phyloP scores from a whole-genome alignment of 345 rosid species.

The Streptanthus diversifolius region DNA sequence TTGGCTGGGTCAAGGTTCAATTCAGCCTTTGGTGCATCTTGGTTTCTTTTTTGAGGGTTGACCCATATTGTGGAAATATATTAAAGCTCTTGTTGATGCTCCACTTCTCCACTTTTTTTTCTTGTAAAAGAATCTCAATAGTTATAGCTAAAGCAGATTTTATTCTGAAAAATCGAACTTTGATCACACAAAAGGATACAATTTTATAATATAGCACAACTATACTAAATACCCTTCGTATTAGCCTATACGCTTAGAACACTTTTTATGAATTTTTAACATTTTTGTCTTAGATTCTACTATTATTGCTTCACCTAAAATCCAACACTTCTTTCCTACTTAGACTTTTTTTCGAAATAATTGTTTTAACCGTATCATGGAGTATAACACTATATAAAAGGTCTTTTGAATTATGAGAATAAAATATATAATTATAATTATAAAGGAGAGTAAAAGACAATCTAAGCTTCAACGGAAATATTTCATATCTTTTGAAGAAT shows the following conservation, averaged over 20 bases:
- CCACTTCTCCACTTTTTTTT: conserved; percentile 32
- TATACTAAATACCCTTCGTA: background rate
- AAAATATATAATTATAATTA: background rate
- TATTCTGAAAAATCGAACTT: conserved; percentile 14
- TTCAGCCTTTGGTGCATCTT: conserved; percentile 17
- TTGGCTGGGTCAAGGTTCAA: conserved; percentile 25
- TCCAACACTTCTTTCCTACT: background rate
- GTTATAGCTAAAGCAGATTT: conserved; percentile 22
- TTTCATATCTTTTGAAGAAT: background rate
- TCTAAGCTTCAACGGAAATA: conserved; percentile 16
- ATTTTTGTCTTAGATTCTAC: background rate
- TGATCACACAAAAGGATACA: background rate
- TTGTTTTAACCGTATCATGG: background rate
- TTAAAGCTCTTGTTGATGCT: conserved; percentile 27
- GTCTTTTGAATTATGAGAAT: background rate
- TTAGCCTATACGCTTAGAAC: background rate
- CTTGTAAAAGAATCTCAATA: conserved; percentile 19
- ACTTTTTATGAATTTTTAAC: background rate
- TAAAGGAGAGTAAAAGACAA: conserved; percentile 8
- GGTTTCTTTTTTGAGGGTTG: conserved; percentile 30
- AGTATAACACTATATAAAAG: background rate
- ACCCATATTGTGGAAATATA: conserved; percentile 9
- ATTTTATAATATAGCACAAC: background rate
- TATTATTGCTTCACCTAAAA: background rate
- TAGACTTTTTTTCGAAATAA: background rate